Conservation (phyloP, 805 yeast genomes). For the Ogataea parapolymorpha region DNA sequence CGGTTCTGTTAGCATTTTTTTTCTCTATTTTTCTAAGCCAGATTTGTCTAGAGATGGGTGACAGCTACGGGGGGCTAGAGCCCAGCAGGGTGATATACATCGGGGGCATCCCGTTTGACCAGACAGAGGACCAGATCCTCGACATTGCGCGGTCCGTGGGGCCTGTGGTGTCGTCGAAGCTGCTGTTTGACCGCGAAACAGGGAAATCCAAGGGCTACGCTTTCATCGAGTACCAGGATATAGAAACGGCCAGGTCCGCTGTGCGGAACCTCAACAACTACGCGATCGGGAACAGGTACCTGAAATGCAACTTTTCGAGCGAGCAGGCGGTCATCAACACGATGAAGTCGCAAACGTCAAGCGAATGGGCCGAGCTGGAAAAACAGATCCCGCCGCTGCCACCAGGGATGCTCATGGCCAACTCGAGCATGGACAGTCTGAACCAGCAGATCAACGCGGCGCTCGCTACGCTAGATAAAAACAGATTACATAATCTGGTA, state of each 20-base stretch:
- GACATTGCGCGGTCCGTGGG: conserved; percentile 87
- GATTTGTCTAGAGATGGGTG: conserved; percentile 3
- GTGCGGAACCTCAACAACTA: conserved; percentile 83
- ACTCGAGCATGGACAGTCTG: conserved; percentile 31
- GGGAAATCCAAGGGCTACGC: conserved; percentile 92
- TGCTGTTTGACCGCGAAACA: conserved; percentile 82
- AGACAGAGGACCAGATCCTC: conserved; percentile 85
- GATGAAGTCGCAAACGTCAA: conserved; percentile 15
- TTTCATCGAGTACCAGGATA: conserved; percentile 76
- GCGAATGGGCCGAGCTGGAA: conserved; percentile 21
- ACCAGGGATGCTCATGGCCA: conserved; percentile 43
- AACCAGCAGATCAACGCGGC: conserved; percentile 45
- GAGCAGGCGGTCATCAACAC: conserved; percentile 38
- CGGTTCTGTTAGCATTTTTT: neutral
- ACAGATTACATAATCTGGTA: conserved; percentile 46
- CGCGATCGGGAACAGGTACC: conserved; percentile 63
- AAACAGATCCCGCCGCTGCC: conserved; percentile 50
- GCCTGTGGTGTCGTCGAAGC: conserved; percentile 70
- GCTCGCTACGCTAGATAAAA: conserved; percentile 44
- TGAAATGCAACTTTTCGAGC: conserved; percentile 73
- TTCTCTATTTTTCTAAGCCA: too few relatives aligned
- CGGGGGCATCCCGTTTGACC: conserved; percentile 89
- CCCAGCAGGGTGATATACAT: conserved; percentile 58
- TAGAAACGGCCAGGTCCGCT: conserved; percentile 86
- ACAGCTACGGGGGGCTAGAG: conserved; percentile 10